phyloP scores from a whole-genome alignment of 2,329 filamentous ascomycete genomes.

The Chaetomiaceae sp. region DNA sequence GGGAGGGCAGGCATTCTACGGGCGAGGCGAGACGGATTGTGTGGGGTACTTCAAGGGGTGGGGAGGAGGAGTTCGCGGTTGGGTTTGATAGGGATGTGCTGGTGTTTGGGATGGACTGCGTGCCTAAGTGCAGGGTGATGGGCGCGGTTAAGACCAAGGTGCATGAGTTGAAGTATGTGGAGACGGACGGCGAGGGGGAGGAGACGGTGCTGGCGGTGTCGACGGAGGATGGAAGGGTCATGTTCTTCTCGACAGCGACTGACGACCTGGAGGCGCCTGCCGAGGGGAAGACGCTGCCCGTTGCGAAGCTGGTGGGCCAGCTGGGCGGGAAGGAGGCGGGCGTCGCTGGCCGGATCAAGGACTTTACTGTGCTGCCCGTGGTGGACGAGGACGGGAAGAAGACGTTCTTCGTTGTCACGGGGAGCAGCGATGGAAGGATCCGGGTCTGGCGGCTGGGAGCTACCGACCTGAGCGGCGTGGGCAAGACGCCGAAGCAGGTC shows the following conservation, averaged over 20 bases:
- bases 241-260: slow-evolving; percentile 71
- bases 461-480: slow-evolving; percentile 35
- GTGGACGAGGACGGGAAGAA: slow-evolving; percentile 35
- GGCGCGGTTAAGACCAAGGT: slow-evolving; percentile 69
- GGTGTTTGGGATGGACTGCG: slow-evolving; percentile 84
- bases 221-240: slow-evolving; percentile 82
- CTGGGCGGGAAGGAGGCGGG: slow-evolving; percentile 69
- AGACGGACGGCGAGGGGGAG: slow-evolving; percentile 45
- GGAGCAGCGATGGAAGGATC: slow-evolving; percentile 80
- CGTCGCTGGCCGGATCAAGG: slow-evolving; percentile 73
- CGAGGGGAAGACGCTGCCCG: slow-evolving; percentile 37
- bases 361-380: slow-evolving; percentile 65
- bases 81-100: slow-evolving; percentile 81
- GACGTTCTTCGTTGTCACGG: slow-evolving; percentile 60
- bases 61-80: slow-evolving; percentile 77
- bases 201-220: slow-evolving; percentile 62
- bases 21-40: slow-evolving; percentile 79
- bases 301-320: slow-evolving; percentile 67
- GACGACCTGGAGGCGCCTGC: slow-evolving; percentile 27
- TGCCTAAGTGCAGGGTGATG: slow-evolving; percentile 68
- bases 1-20: slow-evolving; percentile 69
- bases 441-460: slow-evolving; percentile 64
- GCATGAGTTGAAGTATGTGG: slow-evolving; percentile 73
- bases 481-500: slow-evolving; percentile 35
- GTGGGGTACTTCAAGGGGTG: slow-evolving; percentile 69